These are phyloP conservation scores for Corinectria fuckeliana DNA, from an alignment of 2,329 filamentous ascomycete species.

Conservation along the genomic window DNA sequence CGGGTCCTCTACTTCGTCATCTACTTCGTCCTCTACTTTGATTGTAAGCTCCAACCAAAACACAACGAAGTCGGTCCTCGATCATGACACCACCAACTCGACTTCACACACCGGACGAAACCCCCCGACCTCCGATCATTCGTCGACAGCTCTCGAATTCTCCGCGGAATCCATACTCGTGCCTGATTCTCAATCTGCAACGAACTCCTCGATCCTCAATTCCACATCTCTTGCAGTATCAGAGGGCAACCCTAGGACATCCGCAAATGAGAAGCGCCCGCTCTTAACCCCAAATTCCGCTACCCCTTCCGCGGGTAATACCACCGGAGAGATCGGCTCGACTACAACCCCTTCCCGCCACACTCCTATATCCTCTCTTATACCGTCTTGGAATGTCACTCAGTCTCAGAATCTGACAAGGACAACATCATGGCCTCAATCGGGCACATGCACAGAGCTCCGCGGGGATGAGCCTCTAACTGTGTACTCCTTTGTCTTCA, in stretches of 20 bases:
- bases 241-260: not conserved
- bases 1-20: not conserved
- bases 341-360: not conserved
- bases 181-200: not conserved
- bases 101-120: not conserved
- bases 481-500: slow-evolving; percentile 55
- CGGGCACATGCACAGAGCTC: slow-evolving; percentile 44
- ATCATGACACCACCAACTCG: not conserved
- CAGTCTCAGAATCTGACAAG: slow-evolving; percentile 11
- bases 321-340: not conserved
- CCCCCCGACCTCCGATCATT: not conserved
- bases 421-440: slow-evolving; percentile 21
- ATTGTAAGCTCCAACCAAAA: not conserved
- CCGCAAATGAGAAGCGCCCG: not conserved
- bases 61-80: not conserved
- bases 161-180: not conserved
- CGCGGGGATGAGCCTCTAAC: slow-evolving; percentile 42
- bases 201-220: not conserved
- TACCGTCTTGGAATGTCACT: slow-evolving; percentile 24
- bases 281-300: not conserved
- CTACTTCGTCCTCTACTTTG: not conserved
- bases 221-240: not conserved
- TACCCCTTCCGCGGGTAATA: not conserved
- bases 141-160: not conserved
- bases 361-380: slow-evolving; percentile 7